Evolutionary conservation across 306 rosid genomes (phyloP), one percentile per base, ranked within the genome.

Genomic region (Quercus gilva): DNA sequence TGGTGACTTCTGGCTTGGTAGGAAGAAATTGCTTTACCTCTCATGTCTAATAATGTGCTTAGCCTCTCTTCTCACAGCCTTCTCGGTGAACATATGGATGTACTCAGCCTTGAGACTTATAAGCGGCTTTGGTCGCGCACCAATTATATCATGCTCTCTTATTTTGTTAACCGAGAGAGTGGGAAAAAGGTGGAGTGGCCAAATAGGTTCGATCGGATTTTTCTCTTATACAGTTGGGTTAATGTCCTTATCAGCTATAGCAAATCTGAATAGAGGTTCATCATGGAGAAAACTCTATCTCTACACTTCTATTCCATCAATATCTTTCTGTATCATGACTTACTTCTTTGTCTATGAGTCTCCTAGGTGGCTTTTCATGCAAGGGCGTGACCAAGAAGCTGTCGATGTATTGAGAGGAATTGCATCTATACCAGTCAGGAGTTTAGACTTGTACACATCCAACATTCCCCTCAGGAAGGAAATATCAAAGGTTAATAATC

Each of bases 1-100:
- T 11, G 90, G 85, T 7, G 90, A 89, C 25, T 79, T 83, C 1
- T 80, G 78, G 0, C 83, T 83, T 4, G 89, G 89, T 23, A 79
- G 89, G 26, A 88, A 83, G 76, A 88, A 83, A 69, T 29, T 78
- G 71, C 72, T 83, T 2, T 10, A 80, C 2, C 5, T 83, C 0
- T 83, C 87, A 17, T 83, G 83, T 77, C 52, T 83, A 0, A 13
- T 52, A 0, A 86, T 80, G 86, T 83, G 86, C 0, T 6, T 83
- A 19, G 9, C 74, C 19, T 77, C 86, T 5, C 11, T 80, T 1
- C 0, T 76, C 60, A 80, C 79, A 0, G 20, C 45, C 1, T 64
- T 83, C 75, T 80, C 83, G 3, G 45, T 57, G 58, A 69, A 86
- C 19, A 15, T 83, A 6, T 86, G 89, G 89, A 57, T 71, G 20